A percentile compares a stretch with the other conserved stretches of the same genome.
Evolutionary conservation across 2,329 filamentous ascomycete genomes (phyloP).

Genomic region (Colletotrichum liriopes): DNA sequence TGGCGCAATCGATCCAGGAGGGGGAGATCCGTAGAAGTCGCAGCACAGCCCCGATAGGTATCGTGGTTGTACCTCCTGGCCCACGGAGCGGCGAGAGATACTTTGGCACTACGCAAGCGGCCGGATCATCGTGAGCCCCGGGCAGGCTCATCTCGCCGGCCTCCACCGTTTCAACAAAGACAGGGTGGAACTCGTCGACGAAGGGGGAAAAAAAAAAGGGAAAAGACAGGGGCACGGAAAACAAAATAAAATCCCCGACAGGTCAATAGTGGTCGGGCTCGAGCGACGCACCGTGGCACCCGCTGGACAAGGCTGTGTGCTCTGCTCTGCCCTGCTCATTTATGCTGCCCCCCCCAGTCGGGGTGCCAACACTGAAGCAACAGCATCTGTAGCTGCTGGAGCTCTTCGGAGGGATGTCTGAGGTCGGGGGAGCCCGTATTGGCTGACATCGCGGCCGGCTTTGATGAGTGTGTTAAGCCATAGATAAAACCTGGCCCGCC

Average conservation of each 20-base stretch:
- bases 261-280: slow-evolving; percentile 21
- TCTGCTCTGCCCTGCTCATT: neutral
- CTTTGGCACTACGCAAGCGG: neutral
- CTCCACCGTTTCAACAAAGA: slow-evolving; percentile 79
- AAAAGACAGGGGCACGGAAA: slow-evolving; percentile 31
- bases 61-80: neutral
- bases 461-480: too few relatives aligned
- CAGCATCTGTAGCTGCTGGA: neutral
- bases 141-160: slow-evolving; percentile 80
- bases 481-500: too few relatives aligned
- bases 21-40: neutral
- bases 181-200: slow-evolving; percentile 78
- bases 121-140: neutral
- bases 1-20: slow-evolving; percentile 11
- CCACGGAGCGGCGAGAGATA: neutral
- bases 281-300: slow-evolving; percentile 22
- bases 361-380: neutral
- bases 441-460: neutral
- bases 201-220: neutral
- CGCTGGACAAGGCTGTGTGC: slow-evolving; percentile 21
- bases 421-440: neutral
- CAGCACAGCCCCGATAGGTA: slow-evolving; percentile 23
- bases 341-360: neutral
- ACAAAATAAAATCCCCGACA: slow-evolving; percentile 36
- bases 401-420: neutral